These are phyloP conservation scores for Agrostemma githago DNA, from an alignment of 148 eudicot genomes.

Conservation along the genomic window DNA sequence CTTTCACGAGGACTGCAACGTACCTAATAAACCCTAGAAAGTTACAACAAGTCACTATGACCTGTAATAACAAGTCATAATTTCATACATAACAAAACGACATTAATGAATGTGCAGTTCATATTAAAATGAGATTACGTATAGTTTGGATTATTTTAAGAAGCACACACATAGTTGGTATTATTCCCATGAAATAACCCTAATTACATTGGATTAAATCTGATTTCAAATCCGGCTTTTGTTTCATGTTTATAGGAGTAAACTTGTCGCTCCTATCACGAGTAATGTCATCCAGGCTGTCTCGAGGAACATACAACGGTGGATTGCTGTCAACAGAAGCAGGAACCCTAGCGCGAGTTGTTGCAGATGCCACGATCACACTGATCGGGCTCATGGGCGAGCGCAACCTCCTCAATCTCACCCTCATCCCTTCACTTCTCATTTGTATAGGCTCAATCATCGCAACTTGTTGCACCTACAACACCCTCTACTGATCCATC, in stretches of 20 bases:
- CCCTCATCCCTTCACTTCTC: conserved; percentile 71
- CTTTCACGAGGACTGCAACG: too few relatives aligned
- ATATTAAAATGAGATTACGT: too few relatives aligned
- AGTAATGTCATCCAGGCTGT: conserved; percentile 92
- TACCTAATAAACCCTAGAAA: too few relatives aligned
- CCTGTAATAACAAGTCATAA: too few relatives aligned
- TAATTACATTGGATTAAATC: not conserved
- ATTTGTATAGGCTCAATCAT: conserved; percentile 63
- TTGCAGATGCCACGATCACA: conserved; percentile 85
- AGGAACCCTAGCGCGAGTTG: conserved; percentile 86
- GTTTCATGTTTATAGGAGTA: conserved; percentile 43
- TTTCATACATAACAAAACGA: too few relatives aligned
- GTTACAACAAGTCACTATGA: too few relatives aligned
- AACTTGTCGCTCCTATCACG: conserved; percentile 90
- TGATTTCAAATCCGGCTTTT: too few relatives aligned
- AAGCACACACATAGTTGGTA: too few relatives aligned
- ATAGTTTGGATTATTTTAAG: too few relatives aligned
- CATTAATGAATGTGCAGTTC: too few relatives aligned
- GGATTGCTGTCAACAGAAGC: conserved; percentile 94
- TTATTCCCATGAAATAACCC: too few relatives aligned
- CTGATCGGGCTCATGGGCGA: conserved; percentile 65
- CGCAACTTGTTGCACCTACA: conserved; percentile 83
- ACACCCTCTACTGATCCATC: conserved; percentile 54
- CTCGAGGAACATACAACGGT: conserved; percentile 93
- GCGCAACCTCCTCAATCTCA: conserved; percentile 55